Evolutionary conservation across 2,329 filamentous ascomycete genomes (phyloP).

Genomic region (Escovopsis sp.): DNA sequence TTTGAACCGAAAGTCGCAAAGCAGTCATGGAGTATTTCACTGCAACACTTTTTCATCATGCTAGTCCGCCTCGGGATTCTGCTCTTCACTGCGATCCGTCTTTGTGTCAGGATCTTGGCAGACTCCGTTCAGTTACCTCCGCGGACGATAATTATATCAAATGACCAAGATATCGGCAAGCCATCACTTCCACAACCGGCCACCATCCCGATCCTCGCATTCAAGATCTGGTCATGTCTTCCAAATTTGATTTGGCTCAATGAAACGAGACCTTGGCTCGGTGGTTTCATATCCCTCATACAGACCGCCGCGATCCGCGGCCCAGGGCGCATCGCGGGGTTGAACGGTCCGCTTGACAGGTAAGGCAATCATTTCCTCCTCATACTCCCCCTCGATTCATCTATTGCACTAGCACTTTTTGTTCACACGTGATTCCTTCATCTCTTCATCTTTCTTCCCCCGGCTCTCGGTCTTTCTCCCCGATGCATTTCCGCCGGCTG

Average conservation of each 20-base stretch:
- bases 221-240: slow-evolving; percentile 62
- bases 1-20: slow-evolving; percentile 2
- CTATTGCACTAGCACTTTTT: background rate
- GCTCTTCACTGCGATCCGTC: slow-evolving; percentile 48
- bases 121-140: slow-evolving; percentile 53
- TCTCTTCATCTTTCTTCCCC: slow-evolving; percentile 5
- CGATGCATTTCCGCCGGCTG: slow-evolving; percentile 25
- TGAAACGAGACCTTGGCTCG: slow-evolving; percentile 81
- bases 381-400: background rate
- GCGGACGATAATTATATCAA: slow-evolving; percentile 16
- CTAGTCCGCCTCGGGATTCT: slow-evolving; percentile 40
- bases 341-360: slow-evolving; percentile 77
- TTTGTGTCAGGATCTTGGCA: slow-evolving; percentile 48
- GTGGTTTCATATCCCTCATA: slow-evolving; percentile 57
- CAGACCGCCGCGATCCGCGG: slow-evolving; percentile 62
- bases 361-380: slow-evolving; percentile 35
- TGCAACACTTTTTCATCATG: slow-evolving; percentile 38
- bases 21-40: slow-evolving; percentile 20
- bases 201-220: slow-evolving; percentile 56
- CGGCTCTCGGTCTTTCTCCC: slow-evolving; percentile 31
- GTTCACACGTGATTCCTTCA: slow-evolving; percentile 5
- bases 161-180: slow-evolving; percentile 5
- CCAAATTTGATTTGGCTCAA: slow-evolving; percentile 60
- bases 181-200: background rate
- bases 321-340: slow-evolving; percentile 58